phyloP scores from a whole-genome alignment of 768 basidiomycete genomes.

The Dictyophora rubrovolvata region DNA sequence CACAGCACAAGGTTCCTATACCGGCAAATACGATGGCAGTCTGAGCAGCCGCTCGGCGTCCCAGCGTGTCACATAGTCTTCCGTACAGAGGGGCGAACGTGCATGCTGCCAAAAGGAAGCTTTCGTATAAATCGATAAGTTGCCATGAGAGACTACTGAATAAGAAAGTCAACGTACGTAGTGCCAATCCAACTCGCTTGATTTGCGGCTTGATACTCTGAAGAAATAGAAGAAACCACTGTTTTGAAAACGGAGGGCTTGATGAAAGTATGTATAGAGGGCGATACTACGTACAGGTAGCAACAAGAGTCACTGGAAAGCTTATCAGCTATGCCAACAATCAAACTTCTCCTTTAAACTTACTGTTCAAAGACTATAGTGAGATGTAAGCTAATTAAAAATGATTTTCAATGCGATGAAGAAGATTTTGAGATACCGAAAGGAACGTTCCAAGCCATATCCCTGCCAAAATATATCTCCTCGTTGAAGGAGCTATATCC shows the following conservation, averaged over 20 bases:
- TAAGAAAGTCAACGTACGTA: slow-evolving; percentile 32
- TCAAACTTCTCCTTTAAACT: slow-evolving; percentile 14
- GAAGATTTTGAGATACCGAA: slow-evolving; percentile 37
- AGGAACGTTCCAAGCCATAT: slow-evolving; percentile 67
- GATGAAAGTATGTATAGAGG: neutral
- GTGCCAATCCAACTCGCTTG: slow-evolving; percentile 82
- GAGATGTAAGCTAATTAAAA: neutral
- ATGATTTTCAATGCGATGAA: neutral
- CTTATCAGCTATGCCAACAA: neutral
- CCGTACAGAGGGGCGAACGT: slow-evolving; percentile 81
- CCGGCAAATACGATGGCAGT: slow-evolving; percentile 50
- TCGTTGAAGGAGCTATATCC: slow-evolving; percentile 48
- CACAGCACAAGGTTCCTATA: slow-evolving; percentile 58
- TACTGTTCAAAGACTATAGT: slow-evolving; percentile 42
- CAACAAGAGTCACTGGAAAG: slow-evolving; percentile 56
- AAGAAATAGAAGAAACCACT: slow-evolving; percentile 75
- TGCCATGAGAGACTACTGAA: neutral
- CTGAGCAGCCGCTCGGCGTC: slow-evolving; percentile 58
- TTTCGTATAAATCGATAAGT: slow-evolving; percentile 16
- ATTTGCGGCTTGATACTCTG: slow-evolving; percentile 66
- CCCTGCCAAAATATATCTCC: slow-evolving; percentile 56
- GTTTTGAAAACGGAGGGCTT: neutral
- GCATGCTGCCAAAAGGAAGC: slow-evolving; percentile 68
- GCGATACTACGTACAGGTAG: slow-evolving; percentile 44
- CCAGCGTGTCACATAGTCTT: slow-evolving; percentile 66